Conservation (phyloP, 2,329 filamentous ascomycete genomes). For the Graphilbum fragrans region DNA sequence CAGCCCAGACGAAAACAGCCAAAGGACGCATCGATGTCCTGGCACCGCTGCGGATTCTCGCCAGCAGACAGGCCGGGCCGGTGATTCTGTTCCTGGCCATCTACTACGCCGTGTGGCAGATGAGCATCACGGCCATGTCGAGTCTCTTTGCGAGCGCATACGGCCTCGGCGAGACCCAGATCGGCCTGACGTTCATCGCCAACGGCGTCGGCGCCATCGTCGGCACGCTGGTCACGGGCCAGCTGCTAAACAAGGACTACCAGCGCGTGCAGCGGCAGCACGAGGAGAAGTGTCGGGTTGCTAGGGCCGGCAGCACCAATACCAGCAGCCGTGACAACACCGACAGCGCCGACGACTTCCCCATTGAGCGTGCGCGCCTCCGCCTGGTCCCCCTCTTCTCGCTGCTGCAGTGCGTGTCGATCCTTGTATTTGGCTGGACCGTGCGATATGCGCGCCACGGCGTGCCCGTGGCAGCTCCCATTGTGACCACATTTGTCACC, state of each 20-base stretch:
- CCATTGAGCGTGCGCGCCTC: slow-evolving; percentile 39
- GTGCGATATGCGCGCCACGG: slow-evolving; percentile 28
- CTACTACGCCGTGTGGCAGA: slow-evolving; percentile 44
- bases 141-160: slow-evolving; percentile 39
- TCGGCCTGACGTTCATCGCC: slow-evolving; percentile 42
- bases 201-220: slow-evolving; percentile 36
- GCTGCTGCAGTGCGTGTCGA: slow-evolving; percentile 29
- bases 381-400: slow-evolving; percentile 33
- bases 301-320: slow-evolving; percentile 35
- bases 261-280: slow-evolving; percentile 32
- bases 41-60: slow-evolving; percentile 37
- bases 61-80: slow-evolving; percentile 44
- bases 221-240: slow-evolving; percentile 40
- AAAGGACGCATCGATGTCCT: slow-evolving; percentile 38
- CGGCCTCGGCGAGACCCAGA: slow-evolving; percentile 33
- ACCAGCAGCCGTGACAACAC: slow-evolving; percentile 47
- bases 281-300: neutral
- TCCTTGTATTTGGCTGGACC: slow-evolving; percentile 39
- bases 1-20: neutral
- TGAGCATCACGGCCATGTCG: slow-evolving; percentile 38
- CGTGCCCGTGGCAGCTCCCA: slow-evolving; percentile 36
- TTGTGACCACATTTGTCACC: slow-evolving; percentile 45
- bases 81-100: slow-evolving; percentile 40
- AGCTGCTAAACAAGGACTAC: slow-evolving; percentile 55
- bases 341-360: slow-evolving; percentile 38